Conservation (phyloP, 2,329 filamentous ascomycete genomes). For the Pestalotiopsis sp. region DNA sequence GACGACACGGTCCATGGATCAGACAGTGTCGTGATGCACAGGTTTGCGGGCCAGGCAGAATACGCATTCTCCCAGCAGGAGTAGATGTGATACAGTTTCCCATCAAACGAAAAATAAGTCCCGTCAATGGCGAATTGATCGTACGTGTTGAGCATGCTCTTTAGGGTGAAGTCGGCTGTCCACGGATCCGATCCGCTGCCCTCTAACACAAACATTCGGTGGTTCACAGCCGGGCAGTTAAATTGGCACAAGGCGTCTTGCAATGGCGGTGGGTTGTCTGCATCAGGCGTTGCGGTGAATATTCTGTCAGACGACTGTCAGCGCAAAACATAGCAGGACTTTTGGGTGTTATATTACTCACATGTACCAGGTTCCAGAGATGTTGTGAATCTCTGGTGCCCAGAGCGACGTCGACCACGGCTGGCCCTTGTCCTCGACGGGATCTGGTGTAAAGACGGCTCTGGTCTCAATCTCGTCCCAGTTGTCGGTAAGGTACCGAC, state of each 20-base stretch:
- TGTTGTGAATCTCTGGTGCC: conserved; percentile 36
- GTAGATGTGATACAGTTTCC: conserved; percentile 35
- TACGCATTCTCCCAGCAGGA: conserved; percentile 36
- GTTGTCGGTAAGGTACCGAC: conserved; percentile 36
- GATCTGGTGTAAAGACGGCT: conserved; percentile 34
- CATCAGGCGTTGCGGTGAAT: conserved; percentile 34
- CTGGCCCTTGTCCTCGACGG: conserved; percentile 19
- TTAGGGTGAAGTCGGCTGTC: conserved; percentile 31
- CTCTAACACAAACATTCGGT: conserved; percentile 36
- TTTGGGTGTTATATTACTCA: not conserved
- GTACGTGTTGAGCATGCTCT: conserved; percentile 34
- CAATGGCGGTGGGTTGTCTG: conserved; percentile 32
- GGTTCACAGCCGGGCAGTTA: conserved; percentile 36
- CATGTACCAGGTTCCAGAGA: conserved; percentile 24
- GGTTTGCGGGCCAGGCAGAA: conserved; percentile 35
- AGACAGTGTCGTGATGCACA: conserved; percentile 36
- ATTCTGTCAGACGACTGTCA: conserved; percentile 26
- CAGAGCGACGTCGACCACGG: conserved; percentile 36
- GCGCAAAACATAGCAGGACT: not conserved
- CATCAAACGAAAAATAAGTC: conserved; percentile 32
- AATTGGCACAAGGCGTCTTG: conserved; percentile 34
- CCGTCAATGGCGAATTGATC: conserved; percentile 38
- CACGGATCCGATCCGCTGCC: conserved; percentile 31
- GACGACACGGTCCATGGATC: conserved; percentile 34
- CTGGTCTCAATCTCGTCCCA: conserved; percentile 39